Evolutionary conservation across 441 rosid genomes (phyloP).

Genomic region (Hura crepitans): DNA sequence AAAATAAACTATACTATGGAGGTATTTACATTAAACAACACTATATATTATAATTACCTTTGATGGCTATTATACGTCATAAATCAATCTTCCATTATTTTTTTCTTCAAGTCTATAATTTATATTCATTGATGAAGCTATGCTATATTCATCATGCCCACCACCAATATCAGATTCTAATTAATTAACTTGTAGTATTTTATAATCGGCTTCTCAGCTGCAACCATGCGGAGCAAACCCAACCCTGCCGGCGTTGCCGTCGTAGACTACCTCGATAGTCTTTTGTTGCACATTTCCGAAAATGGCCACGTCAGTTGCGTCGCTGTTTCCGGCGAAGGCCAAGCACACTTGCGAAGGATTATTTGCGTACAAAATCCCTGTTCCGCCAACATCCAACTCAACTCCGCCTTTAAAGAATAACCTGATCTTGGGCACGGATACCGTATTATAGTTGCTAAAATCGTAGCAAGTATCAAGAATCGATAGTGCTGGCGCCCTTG

Average conservation of each 20-base stretch:
- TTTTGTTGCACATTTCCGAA: conserved; percentile 77
- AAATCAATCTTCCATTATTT: background rate
- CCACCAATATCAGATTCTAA: no score
- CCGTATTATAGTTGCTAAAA: conserved; percentile 36
- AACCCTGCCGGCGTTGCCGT: conserved; percentile 47
- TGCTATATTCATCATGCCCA: no score
- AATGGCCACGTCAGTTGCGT: conserved; percentile 42
- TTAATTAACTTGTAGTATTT: no score
- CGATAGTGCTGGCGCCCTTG: conserved; percentile 42
- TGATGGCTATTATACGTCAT: background rate
- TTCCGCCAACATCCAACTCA: conserved; percentile 35
- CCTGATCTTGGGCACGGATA: conserved; percentile 44
- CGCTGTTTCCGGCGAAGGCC: conserved; percentile 65
- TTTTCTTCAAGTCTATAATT: background rate
- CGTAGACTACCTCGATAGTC: conserved; percentile 67
- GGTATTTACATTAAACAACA: no score
- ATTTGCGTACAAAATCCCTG: conserved; percentile 43
- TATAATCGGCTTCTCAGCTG: conserved; percentile 20
- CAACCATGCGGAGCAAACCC: conserved; percentile 70
- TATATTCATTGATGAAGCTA: no score
- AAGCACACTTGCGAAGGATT: conserved; percentile 54
- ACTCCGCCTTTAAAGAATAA: conserved; percentile 45
- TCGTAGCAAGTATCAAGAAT: conserved; percentile 82
- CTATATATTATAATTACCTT: no score
- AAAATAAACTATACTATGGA: no score